Percentiles rank a stretch among this genome's conserved stretches.
These are phyloP conservation scores for Chytridium lagenaria DNA, from an alignment of 371 early-diverging fungal species.

Conservation along the genomic window DNA sequence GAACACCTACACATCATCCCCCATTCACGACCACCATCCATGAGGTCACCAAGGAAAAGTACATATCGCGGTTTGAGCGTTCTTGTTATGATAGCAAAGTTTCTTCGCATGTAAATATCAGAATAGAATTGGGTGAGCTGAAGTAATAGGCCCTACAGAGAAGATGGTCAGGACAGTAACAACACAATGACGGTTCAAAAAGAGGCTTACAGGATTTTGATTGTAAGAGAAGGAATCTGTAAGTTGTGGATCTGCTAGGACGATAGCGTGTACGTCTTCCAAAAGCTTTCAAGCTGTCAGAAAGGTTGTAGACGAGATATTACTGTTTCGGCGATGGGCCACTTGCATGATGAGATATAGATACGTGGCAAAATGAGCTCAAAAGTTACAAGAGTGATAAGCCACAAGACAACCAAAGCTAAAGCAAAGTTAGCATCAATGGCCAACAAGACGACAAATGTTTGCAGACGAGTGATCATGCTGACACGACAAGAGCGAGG, in stretches of 20 bases:
- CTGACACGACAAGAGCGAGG: background rate
- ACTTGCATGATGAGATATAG: constrained; percentile 35
- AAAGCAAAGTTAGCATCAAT: background rate
- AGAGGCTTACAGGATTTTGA: constrained; percentile 49
- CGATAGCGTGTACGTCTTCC: constrained; percentile 26
- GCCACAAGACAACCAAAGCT: constrained; percentile 32
- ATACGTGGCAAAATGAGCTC: constrained; percentile 38
- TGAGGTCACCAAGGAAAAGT: constrained; percentile 82
- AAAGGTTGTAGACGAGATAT: background rate
- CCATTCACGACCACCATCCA: constrained; percentile 89
- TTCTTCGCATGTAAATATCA: constrained; percentile 83
- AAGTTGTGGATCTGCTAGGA: constrained; percentile 92
- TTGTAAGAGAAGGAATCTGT: constrained; percentile 87
- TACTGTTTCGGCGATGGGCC: constrained; percentile 31
- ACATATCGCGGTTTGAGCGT: constrained; percentile 66
- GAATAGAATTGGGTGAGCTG: constrained; percentile 75
- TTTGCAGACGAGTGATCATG: background rate
- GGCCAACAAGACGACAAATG: background rate
- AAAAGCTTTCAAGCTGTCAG: background rate
- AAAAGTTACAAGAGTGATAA: constrained; percentile 42
- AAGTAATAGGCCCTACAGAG: constrained; percentile 42
- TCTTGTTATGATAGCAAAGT: constrained; percentile 65
- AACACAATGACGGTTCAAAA: too few species aligned
- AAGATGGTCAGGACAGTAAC: too few species aligned
- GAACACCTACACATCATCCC: constrained; percentile 55